These are phyloP conservation scores for Epithemia pelagica DNA, from an alignment of 108 stramenopile species.

Conservation along the genomic window DNA sequence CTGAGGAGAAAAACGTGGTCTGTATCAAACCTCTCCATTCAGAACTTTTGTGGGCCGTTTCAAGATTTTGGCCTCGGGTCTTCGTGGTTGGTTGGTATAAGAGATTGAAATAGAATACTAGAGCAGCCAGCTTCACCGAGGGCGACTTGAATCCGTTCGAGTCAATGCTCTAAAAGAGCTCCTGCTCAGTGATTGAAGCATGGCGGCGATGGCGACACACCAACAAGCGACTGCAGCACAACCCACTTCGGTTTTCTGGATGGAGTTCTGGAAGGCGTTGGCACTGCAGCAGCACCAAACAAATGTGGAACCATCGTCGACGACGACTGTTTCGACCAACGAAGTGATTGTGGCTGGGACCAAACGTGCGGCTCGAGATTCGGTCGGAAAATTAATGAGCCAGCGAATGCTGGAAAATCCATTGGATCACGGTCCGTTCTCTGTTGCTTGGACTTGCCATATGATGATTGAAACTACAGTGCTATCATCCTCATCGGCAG, in stretches of 20 bases:
- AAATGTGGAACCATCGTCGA: background rate
- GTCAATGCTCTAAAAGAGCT: too few species aligned
- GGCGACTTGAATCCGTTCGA: too few species aligned
- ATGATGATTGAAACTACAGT: background rate
- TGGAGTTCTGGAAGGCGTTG: constrained; percentile 1
- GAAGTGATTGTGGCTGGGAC: background rate
- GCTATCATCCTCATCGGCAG: background rate
- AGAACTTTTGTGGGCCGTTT: too few species aligned
- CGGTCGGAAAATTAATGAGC: background rate
- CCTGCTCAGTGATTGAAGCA: too few species aligned
- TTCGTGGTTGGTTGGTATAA: too few species aligned
- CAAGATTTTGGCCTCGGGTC: too few species aligned
- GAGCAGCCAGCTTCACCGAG: too few species aligned
- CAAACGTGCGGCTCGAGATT: background rate
- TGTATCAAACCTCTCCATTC: too few species aligned
- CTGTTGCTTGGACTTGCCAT: constrained; percentile 1
- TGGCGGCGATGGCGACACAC: background rate
- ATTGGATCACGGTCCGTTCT: background rate
- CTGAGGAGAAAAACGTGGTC: too few species aligned
- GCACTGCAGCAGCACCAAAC: background rate
- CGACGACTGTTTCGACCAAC: too few species aligned
- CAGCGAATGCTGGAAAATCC: background rate
- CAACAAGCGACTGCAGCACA: background rate
- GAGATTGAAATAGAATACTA: too few species aligned
- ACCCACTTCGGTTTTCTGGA: background rate